Evolutionary conservation across 305 asterid species (phyloP).

Genomic region (Fraxinus ornus): DNA sequence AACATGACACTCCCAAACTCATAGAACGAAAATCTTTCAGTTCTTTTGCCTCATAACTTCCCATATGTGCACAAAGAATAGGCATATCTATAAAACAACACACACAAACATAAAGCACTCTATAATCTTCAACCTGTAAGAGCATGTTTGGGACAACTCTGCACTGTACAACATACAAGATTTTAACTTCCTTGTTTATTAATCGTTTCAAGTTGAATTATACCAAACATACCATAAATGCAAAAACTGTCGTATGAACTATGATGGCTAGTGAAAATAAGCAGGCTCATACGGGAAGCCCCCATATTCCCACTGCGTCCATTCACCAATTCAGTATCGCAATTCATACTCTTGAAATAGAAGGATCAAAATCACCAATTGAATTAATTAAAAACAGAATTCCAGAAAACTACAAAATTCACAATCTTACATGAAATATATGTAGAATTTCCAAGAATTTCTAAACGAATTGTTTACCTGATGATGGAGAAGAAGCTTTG

Average conservation of each 20-base stretch:
- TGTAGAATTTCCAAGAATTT: slow-evolving; percentile 4
- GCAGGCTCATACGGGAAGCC: neutral
- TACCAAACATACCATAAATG: neutral
- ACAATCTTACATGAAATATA: neutral
- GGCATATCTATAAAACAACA: neutral
- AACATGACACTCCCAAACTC: neutral
- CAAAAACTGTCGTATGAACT: neutral
- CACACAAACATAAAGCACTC: neutral
- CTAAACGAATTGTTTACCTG: slow-evolving; percentile 36
- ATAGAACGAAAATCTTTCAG: neutral
- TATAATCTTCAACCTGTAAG: neutral
- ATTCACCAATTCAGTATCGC: neutral
- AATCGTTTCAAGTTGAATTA: neutral
- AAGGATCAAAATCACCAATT: neutral
- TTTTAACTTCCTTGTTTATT: neutral
- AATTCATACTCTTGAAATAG: neutral
- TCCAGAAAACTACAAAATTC: neutral
- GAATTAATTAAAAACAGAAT: neutral
- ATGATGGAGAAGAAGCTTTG: slow-evolving; percentile 48
- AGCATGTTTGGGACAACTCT: neutral
- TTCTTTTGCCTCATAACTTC: neutral
- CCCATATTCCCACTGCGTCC: neutral
- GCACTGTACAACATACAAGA: neutral
- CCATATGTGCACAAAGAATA: neutral
- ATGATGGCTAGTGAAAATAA: neutral